Evolutionary conservation across 2,329 filamentous ascomycete genomes (phyloP), one percentile per base, ranked within the genome.

Genomic region (Plenodomus tracheiphilus): DNA sequence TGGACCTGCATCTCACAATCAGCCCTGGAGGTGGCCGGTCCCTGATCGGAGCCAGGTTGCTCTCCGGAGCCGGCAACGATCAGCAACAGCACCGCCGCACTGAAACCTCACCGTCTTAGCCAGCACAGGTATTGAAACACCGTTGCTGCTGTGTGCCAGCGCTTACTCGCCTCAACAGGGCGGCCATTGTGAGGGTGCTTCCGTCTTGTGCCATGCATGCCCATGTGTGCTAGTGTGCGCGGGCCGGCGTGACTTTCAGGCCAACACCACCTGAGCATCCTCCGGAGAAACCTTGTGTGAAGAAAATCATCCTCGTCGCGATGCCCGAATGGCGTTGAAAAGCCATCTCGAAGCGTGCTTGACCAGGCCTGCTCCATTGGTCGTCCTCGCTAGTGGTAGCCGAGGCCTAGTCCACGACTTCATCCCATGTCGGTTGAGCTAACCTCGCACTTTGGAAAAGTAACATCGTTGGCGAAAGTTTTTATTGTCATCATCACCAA

Each of bases 281-380:
- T 38, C 41, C 41, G 41, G 34, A 43, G 34, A 38, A 25, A 38
- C 34, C 22, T 8, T 6, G 19, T n/a, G n/a, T n/a, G n/a, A n/a
- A n/a, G n/a, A n/a, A n/a, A n/a, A n/a, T n/a, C n/a, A n/a, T n/a
- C n/a, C 5, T n/a, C 28, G 28, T 32, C 35, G 35, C 16, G 18
- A 18, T 20, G 35, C 35, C 16, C 35, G 9, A 13, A 37, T 37
- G 35, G 16, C 18, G 35, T 37, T 37, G 4, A 10, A 18, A 19
- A 18, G 35, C 35, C 35, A 37, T 16, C 16, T 15, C 4, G 38
- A 25, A 40, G 25, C 38, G 38, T 37, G 35, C 10, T 37, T 37
- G 35, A 16, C 18, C 35, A 37, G 3, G 9, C 9, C 6, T 20
- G 18, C 3, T 13, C 35, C 16, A 37, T 17, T 37, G 35, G 35